Evolutionary conservation across 768 basidiomycete species (phyloP).

Genomic region (Gyrodon lividus): DNA sequence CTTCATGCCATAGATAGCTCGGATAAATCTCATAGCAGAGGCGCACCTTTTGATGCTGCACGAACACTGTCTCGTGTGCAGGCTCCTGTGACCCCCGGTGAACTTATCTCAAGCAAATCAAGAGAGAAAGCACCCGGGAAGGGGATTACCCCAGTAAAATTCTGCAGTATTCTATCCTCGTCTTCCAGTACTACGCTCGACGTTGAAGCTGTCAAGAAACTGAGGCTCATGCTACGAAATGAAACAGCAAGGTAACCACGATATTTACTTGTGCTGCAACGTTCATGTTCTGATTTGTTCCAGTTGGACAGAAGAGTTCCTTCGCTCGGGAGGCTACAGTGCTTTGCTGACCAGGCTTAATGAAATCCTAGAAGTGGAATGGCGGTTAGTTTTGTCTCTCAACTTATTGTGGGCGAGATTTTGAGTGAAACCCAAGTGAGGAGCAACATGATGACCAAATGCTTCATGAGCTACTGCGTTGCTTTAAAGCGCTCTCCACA

Average conservation of each 20-base stretch:
- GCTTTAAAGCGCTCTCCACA: constrained; percentile 91
- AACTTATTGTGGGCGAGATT: neutral
- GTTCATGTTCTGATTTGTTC: neutral
- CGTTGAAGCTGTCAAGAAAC: constrained; percentile 83
- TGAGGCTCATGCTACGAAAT: constrained; percentile 83
- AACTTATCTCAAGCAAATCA: constrained; percentile 36
- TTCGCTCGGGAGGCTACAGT: constrained; percentile 81
- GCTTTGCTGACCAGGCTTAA: constrained; percentile 81
- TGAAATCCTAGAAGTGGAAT: constrained; percentile 92
- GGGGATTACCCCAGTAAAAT: constrained; percentile 60
- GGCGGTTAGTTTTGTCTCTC: constrained; percentile 67
- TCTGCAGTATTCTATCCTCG: constrained; percentile 64
- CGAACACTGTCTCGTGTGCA: constrained; percentile 55
- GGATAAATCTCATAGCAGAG: constrained; percentile 50
- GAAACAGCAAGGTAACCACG: constrained; percentile 76
- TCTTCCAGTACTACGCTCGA: constrained; percentile 77
- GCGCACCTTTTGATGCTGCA: constrained; percentile 56
- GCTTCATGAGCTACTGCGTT: constrained; percentile 86
- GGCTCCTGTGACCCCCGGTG: constrained; percentile 39
- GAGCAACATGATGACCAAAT: constrained; percentile 98
- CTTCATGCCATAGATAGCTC: constrained; percentile 27
- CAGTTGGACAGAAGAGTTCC: constrained; percentile 90
- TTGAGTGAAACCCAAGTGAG: constrained; percentile 55
- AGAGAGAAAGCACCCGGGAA: constrained; percentile 57
- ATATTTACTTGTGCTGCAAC: neutral